phyloP scores from a whole-genome alignment of 441 rosid genomes.

The Corymbia calophylla region DNA sequence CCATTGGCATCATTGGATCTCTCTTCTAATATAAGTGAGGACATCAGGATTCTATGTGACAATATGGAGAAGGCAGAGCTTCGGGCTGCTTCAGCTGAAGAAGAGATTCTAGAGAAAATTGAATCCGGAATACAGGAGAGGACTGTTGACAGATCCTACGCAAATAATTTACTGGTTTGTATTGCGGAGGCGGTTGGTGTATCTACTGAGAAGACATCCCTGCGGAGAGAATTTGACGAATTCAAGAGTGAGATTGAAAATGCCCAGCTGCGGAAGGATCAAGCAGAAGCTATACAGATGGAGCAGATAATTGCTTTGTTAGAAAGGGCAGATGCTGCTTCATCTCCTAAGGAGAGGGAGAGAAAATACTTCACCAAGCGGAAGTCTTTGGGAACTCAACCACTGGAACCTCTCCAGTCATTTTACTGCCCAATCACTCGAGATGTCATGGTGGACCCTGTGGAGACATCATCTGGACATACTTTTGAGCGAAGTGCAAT shows the following conservation, averaged over 20 bases:
- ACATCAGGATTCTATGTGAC: slow-evolving; percentile 27
- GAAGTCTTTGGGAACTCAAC: slow-evolving; percentile 52
- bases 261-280: slow-evolving; percentile 44
- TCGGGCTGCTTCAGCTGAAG: slow-evolving; percentile 48
- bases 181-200: slow-evolving; percentile 62
- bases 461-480: slow-evolving; percentile 70
- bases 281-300: slow-evolving; percentile 70
- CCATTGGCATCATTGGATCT: slow-evolving; percentile 48
- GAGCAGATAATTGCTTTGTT: slow-evolving; percentile 61
- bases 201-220: slow-evolving; percentile 36
- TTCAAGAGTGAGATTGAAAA: slow-evolving; percentile 56
- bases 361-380: slow-evolving; percentile 41
- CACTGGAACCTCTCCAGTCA: slow-evolving; percentile 54
- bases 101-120: slow-evolving; percentile 51
- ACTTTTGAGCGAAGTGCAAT: slow-evolving; percentile 67
- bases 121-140: slow-evolving; percentile 61
- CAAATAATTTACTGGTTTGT: slow-evolving; percentile 35
- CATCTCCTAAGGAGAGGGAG: slow-evolving; percentile 47
- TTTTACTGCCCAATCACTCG: slow-evolving; percentile 63
- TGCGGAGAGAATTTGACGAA: slow-evolving; percentile 49
- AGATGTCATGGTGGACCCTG: slow-evolving; percentile 64
- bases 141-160: slow-evolving; percentile 47
- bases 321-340: slow-evolving; percentile 63
- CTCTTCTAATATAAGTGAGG: slow-evolving; percentile 32
- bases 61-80: slow-evolving; percentile 53